Base-by-base conservation (phyloP, 176 grass and related monocot species). In the Stipa capillata region DNA sequence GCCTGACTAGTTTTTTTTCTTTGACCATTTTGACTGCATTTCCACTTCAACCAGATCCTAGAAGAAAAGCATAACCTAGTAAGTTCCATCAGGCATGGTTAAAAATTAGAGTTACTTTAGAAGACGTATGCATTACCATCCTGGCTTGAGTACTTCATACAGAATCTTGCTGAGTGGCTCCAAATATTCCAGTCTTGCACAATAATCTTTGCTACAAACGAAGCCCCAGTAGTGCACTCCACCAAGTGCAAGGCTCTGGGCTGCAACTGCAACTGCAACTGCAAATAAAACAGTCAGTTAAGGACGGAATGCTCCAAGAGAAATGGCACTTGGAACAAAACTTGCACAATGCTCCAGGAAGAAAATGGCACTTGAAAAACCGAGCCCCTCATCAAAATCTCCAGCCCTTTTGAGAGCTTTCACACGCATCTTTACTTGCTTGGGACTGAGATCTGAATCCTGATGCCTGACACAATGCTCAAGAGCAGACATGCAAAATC, bases 111-210 rank as follows among this genome's bases (percentile, higher is more conserved):
- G n/a, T n/a, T n/a, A n/a, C n/a, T 20, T 72, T 13, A 49, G 32
- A 14, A 13, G 9, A 23, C 31, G 21, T 21, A 1, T n/a, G 40
- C 53, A 76, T 59, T 60, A 56, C 49, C 71, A 52, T 52, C 31
- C 1, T 50, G 32, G 7, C 7, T 20, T 37, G 11, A 37, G 61
- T 29, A 48, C 4, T 65, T 53, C 17, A 50, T 39, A n/a, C n/a
- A n/a, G n/a, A 27, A 21, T n/a, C 33, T 79, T 64, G 21, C 10
- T 23, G 25, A 21, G 25, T 62, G 25, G 27, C 59, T 79, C 61
- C 33, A 79, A 55, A 79, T 68, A 68, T 68, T 68, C 62, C 3
- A 73, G n/a, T n/a, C n/a, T n/a, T n/a, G n/a, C n/a, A 53, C 20
- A 23, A 11, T 20, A 15, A 54, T 73, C 31, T 31, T 35, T 41